Evolutionary conservation across 768 basidiomycete species (phyloP).

Genomic region (Dacryopinax primogenitus): DNA sequence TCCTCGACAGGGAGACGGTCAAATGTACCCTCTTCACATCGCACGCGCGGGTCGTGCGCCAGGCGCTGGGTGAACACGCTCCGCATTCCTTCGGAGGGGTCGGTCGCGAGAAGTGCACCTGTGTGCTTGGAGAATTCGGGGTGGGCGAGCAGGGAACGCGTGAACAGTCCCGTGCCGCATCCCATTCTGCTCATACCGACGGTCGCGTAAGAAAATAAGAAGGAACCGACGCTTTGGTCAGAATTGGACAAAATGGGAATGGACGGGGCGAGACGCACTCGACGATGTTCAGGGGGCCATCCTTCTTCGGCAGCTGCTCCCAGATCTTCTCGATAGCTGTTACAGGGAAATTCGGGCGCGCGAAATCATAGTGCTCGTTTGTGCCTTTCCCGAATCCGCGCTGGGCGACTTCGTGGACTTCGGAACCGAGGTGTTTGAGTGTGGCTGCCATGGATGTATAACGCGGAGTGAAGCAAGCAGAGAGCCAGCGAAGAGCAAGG

Average conservation of each 20-base stretch:
- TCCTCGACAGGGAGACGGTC: slow-evolving; percentile 46
- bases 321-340: slow-evolving; percentile 50
- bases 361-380: slow-evolving; percentile 71
- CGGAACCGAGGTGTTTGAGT: background rate
- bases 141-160: slow-evolving; percentile 61
- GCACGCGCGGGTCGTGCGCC: slow-evolving; percentile 37
- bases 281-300: slow-evolving; percentile 43
- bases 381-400: slow-evolving; percentile 66
- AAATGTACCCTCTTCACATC: slow-evolving; percentile 55
- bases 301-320: slow-evolving; percentile 29
- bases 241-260: slow-evolving; percentile 15
- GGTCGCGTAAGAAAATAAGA: no score
- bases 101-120: slow-evolving; percentile 50
- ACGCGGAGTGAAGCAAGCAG: background rate
- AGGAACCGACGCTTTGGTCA: no score
- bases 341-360: slow-evolving; percentile 69
- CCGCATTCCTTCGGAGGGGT: slow-evolving; percentile 80
- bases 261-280: slow-evolving; percentile 40
- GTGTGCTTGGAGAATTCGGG: slow-evolving; percentile 41
- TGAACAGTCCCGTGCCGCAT: slow-evolving; percentile 80
- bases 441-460: background rate
- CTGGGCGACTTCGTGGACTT: slow-evolving; percentile 54
- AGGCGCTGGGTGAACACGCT: slow-evolving; percentile 44
- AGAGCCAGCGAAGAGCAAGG: background rate
- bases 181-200: slow-evolving; percentile 45